A percentile compares a stretch with the other conserved stretches of the same genome.
Conservation (phyloP, 2,329 filamentous ascomycete genomes). For the Phyllosticta capitalensis region DNA sequence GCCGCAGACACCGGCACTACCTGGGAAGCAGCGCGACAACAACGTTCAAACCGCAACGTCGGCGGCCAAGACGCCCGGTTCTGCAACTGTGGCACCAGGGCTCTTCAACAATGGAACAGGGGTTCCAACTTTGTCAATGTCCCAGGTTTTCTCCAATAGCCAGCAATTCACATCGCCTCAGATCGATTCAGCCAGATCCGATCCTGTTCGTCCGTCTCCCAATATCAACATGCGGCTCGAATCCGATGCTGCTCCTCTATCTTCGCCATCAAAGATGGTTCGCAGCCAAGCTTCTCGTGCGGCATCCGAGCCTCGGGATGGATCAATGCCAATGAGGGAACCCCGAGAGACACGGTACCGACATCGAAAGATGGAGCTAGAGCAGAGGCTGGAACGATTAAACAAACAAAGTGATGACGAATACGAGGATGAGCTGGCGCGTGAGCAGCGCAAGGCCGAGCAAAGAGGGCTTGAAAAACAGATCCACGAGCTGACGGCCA, state of each 20-base stretch:
- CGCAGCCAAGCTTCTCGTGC: conserved; percentile 17
- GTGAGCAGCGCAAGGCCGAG: conserved; percentile 15
- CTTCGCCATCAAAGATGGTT: conserved; percentile 29
- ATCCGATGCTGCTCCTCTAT: conserved; percentile 27
- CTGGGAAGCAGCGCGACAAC: conserved; percentile 30
- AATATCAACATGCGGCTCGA: conserved; percentile 29
- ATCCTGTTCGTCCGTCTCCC: conserved; percentile 38
- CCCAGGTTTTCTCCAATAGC: conserved; percentile 37
- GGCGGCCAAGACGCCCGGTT: conserved; percentile 31
- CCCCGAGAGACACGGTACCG: conserved; percentile 32
- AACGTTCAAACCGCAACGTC: conserved; percentile 35
- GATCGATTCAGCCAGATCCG: conserved; percentile 28
- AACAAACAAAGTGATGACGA: conserved; percentile 11
- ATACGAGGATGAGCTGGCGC: conserved; percentile 18
- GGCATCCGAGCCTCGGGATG: conserved; percentile 33
- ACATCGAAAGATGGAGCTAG: conserved; percentile 12
- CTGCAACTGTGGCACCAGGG: conserved; percentile 23
- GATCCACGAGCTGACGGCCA: not conserved
- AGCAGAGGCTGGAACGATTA: conserved; percentile 3
- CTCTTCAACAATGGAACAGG: conserved; percentile 28
- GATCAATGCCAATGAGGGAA: conserved; percentile 35
- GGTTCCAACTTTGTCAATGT: conserved; percentile 31
- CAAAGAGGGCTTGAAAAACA: conserved; percentile 14
- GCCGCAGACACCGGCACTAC: conserved; percentile 34
- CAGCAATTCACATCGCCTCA: conserved; percentile 37